Evolutionary conservation across 1,284 basidiomycete species (phyloP).

Genomic region (Fereydounia khargensis): DNA sequence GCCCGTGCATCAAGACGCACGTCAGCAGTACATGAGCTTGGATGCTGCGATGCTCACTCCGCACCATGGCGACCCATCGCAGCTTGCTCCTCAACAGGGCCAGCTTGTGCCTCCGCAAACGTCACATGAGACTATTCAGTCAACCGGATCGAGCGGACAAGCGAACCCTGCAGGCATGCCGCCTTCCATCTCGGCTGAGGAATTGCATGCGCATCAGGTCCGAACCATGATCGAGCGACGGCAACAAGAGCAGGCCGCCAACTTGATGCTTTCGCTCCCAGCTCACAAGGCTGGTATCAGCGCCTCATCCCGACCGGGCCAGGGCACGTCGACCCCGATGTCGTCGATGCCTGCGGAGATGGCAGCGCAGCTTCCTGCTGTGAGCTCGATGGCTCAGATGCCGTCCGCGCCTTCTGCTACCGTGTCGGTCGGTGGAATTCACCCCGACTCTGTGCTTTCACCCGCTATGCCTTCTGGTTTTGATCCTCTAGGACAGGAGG

Average conservation of each 20-base stretch:
- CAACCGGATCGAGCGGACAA: no score
- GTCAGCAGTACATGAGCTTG: conserved; percentile 28
- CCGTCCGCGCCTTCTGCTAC: conserved; percentile 8
- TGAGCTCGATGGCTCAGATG: conserved; percentile 23
- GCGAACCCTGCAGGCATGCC: neutral
- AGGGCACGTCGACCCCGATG: conserved; percentile 40
- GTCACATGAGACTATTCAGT: no score
- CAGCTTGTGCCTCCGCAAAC: neutral
- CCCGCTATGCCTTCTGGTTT: conserved; percentile 19
- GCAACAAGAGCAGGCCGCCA: conserved; percentile 40
- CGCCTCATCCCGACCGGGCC: conserved; percentile 15
- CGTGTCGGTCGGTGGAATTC: no score
- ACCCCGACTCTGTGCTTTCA: conserved; percentile 15
- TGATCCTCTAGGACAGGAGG: conserved; percentile 13
- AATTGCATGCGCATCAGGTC: conserved; percentile 29
- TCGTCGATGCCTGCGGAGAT: conserved; percentile 43
- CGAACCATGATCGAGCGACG: conserved; percentile 42
- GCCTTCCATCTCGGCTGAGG: conserved; percentile 14
- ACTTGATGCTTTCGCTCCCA: conserved; percentile 44
- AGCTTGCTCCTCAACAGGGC: conserved; percentile 5
- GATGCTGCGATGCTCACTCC: conserved; percentile 31
- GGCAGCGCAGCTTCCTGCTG: conserved; percentile 22
- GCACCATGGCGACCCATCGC: conserved; percentile 19
- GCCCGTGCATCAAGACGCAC: conserved; percentile 32
- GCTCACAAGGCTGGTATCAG: conserved; percentile 24